Evolutionary conservation across 805 yeast genomes (phyloP).

Genomic region (Nakazawaea laoshanensis): DNA sequence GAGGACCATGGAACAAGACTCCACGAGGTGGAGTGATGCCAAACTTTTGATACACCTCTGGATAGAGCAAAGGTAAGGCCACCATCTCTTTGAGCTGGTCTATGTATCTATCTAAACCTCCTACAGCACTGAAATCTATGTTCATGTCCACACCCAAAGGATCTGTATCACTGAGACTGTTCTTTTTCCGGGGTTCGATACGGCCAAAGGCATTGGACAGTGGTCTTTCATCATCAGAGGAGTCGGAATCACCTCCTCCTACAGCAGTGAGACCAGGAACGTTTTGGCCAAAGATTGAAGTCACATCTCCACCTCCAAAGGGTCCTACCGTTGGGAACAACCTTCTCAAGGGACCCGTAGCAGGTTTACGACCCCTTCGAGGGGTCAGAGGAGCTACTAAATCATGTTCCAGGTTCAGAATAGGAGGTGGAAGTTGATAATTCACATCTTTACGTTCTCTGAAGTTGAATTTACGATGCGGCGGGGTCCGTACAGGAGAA

Average conservation of each 20-base stretch:
- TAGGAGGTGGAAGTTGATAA: constrained; percentile 79
- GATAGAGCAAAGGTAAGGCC: constrained; percentile 83
- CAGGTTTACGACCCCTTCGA: constrained; percentile 25
- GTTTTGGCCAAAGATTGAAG: constrained; percentile 69
- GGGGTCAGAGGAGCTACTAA: constrained; percentile 11
- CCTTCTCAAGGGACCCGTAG: constrained; percentile 49
- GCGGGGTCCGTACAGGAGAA: constrained; percentile 43
- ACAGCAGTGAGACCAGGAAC: constrained; percentile 36
- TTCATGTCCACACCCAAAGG: constrained; percentile 77
- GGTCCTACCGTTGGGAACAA: constrained; percentile 95
- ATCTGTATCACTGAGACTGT: constrained; percentile 75
- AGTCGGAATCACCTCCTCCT: constrained; percentile 31
- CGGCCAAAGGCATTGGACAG: constrained; percentile 14
- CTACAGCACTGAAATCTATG: constrained; percentile 70
- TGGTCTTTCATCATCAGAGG: constrained; percentile 36
- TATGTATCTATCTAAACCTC: constrained; percentile 87
- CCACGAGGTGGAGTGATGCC: constrained; percentile 95
- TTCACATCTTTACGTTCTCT: constrained; percentile 68
- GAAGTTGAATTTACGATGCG: constrained; percentile 36
- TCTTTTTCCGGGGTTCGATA: constrained; percentile 33
- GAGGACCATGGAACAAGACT: constrained; percentile 96
- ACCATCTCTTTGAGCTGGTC: constrained; percentile 96
- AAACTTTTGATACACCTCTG: constrained; percentile 86
- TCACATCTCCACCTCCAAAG: constrained; percentile 93
- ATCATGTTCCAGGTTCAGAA: constrained; percentile 23